phyloP scores from a whole-genome alignment of 2,329 filamentous ascomycete genomes.

The Myriosclerotinia scirpicola region DNA sequence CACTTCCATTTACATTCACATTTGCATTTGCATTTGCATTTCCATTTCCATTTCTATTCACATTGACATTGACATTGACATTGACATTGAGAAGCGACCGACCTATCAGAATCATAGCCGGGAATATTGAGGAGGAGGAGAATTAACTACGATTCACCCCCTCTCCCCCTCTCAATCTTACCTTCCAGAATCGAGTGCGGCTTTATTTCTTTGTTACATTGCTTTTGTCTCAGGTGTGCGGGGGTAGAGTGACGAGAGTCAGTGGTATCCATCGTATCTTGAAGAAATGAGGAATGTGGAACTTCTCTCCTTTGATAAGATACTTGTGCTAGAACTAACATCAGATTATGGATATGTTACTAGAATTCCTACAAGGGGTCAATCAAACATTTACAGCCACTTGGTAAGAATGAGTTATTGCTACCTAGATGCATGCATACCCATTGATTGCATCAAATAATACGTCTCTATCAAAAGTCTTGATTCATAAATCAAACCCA shows the following conservation, averaged over 20 bases:
- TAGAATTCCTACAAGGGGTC: too few relatives aligned
- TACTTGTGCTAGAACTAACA: background rate
- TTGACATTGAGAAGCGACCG: too few relatives aligned
- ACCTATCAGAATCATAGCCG: background rate
- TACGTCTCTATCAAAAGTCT: background rate
- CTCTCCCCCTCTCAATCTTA: too few relatives aligned
- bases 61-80: too few relatives aligned
- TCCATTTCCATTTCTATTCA: too few relatives aligned
- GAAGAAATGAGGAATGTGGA: too few relatives aligned
- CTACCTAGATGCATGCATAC: background rate
- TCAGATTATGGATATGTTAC: background rate
- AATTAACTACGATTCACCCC: too few relatives aligned
- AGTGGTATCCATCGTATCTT: background rate
- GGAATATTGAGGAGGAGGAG: background rate
- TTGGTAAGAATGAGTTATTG: slow-evolving; percentile 4
- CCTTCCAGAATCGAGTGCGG: too few relatives aligned
- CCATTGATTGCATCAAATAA: background rate
- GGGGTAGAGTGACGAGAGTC: background rate
- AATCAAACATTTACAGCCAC: too few relatives aligned
- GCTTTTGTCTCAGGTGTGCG: background rate
- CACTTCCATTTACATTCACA: too few relatives aligned
- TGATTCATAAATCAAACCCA: slow-evolving; percentile 15
- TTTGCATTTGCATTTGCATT: too few relatives aligned
- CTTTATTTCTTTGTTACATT: background rate
- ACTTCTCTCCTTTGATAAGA: background rate